phyloP scores from a whole-genome alignment of 176 grass and related monocot species.

The Oryza glaberrima region DNA sequence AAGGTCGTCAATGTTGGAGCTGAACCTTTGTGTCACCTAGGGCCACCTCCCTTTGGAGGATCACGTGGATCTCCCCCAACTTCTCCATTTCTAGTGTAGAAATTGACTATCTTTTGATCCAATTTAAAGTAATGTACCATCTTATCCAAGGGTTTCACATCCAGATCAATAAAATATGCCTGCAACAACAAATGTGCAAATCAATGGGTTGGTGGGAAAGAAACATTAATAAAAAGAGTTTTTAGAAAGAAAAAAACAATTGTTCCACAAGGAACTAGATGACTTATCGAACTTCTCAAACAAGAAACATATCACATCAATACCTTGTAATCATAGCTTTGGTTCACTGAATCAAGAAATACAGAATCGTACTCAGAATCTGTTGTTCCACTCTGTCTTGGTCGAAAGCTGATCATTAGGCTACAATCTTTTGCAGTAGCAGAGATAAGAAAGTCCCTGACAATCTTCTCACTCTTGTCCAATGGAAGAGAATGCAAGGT shows the following conservation, averaged over 20 bases:
- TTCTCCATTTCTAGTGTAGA: conserved; percentile 58
- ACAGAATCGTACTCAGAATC: conserved; percentile 62
- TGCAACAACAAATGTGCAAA: conserved; percentile 33
- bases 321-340: conserved; percentile 92
- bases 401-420: conserved; percentile 83
- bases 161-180: conserved; percentile 81
- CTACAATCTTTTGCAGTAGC: conserved; percentile 91
- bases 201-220: neutral
- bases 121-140: conserved; percentile 74
- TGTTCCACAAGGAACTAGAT: neutral
- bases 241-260: conserved; percentile 1
- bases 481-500: conserved; percentile 71
- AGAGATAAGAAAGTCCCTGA: conserved; percentile 78
- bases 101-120: conserved; percentile 78
- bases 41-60: neutral
- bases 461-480: conserved; percentile 68
- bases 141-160: conserved; percentile 87
- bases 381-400: conserved; percentile 42
- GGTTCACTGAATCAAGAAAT: conserved; percentile 67
- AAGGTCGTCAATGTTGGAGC: conserved; percentile 13
- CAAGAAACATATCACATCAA: neutral
- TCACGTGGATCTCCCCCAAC: neutral
- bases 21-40: conserved; percentile 19
- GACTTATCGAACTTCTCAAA: neutral
- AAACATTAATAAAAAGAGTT: neutral